Evolutionary conservation across 345 rosid species (phyloP).

Genomic region (Sonneratia alba): DNA sequence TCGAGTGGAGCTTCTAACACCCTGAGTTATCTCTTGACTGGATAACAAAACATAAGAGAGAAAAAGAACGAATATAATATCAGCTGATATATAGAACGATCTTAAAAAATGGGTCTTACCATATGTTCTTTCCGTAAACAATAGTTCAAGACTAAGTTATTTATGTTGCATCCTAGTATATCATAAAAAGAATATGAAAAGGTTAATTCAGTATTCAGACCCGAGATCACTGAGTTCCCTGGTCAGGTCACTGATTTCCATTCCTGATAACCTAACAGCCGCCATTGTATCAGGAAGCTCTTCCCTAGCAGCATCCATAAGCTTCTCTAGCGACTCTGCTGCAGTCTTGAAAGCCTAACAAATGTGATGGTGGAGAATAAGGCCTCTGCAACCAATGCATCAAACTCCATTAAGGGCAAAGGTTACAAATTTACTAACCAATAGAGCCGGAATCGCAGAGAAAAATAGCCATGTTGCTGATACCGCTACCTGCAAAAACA

Average conservation of each 20-base stretch:
- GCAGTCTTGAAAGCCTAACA: conserved; percentile 71
- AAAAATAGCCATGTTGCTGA: conserved; percentile 76
- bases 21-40: conserved; percentile 80
- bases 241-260: conserved; percentile 90
- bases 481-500: conserved; percentile 48
- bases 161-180: too few relatives aligned
- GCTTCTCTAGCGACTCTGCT: conserved; percentile 76
- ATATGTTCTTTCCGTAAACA: not conserved
- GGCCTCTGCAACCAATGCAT: not conserved
- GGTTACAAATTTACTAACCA: conserved; percentile 32
- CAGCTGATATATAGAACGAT: not conserved
- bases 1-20: conserved; percentile 67
- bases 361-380: not conserved
- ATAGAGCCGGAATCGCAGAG: conserved; percentile 79
- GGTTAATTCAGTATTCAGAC: conserved; percentile 21
- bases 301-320: conserved; percentile 76
- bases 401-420: not conserved
- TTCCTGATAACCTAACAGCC: conserved; percentile 74
- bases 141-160: not conserved
- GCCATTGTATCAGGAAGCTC: conserved; percentile 95
- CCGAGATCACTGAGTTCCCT: conserved; percentile 89
- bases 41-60: not conserved
- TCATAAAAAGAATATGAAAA: not conserved
- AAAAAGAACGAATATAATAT: not conserved
- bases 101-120: not conserved